Conservation (phyloP, 2,329 filamentous ascomycete species). For the Ophiostoma quercus region DNA sequence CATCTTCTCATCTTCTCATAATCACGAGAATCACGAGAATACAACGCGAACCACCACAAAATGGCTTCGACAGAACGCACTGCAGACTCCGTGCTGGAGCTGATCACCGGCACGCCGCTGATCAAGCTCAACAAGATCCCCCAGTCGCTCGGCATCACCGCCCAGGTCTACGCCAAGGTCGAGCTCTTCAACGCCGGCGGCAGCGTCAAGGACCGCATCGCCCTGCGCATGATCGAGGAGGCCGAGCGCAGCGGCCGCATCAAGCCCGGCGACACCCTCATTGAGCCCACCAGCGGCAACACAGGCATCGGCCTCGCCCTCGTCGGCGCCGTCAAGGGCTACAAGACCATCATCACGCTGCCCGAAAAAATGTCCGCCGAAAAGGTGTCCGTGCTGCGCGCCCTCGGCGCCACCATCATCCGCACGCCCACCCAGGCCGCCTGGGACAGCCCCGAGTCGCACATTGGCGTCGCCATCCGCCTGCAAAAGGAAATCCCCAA, state of each 20-base stretch:
- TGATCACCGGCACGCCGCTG: conserved; percentile 95
- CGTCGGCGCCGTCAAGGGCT: conserved; percentile 92
- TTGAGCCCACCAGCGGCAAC: conserved; percentile 96
- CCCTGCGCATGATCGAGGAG: conserved; percentile 93
- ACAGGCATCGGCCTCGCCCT: conserved; percentile 95
- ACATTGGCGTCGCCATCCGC: conserved; percentile 88
- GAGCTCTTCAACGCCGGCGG: conserved; percentile 93
- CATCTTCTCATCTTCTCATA: neutral
- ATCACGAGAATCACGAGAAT: neutral
- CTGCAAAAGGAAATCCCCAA: conserved; percentile 95
- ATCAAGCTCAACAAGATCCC: conserved; percentile 91
- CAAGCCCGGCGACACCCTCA: conserved; percentile 93
- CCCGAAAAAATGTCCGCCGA: conserved; percentile 99
- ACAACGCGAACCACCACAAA: neutral
- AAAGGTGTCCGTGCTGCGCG: conserved; percentile 87
- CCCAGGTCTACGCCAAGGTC: conserved; percentile 83
- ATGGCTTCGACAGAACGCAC: conserved; percentile 21
- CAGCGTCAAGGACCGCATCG: conserved; percentile 92
- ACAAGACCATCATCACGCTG: conserved; percentile 97
- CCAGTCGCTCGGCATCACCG: conserved; percentile 81
- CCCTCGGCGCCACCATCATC: conserved; percentile 94
- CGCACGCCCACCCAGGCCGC: conserved; percentile 93
- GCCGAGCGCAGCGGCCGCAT: conserved; percentile 88
- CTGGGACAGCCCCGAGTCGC: conserved; percentile 89
- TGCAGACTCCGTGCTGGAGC: conserved; percentile 44